A percentile compares a stretch with the other conserved stretches of the same genome.
phyloP scores from a whole-genome alignment of 2,329 filamentous ascomycete genomes.

The Elsinoe batatas region DNA sequence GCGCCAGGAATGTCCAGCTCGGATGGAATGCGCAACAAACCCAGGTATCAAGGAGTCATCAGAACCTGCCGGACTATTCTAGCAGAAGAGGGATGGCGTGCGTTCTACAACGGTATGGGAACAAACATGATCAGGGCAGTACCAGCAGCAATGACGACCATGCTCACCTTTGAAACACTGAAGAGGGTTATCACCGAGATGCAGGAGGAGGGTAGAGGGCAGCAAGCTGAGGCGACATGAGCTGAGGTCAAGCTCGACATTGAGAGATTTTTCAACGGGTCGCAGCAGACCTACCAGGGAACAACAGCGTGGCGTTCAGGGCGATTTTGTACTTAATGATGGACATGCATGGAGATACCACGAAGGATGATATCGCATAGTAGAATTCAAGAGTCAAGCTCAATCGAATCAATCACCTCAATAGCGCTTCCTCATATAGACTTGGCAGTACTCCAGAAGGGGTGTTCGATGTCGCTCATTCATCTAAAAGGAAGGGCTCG shows the following conservation, averaged over 20 bases:
- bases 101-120: conserved; percentile 94
- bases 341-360: conserved; percentile 10
- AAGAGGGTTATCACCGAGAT: conserved; percentile 44
- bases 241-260: not conserved
- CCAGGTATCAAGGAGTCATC: conserved; percentile 64
- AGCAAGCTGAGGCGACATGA: not conserved
- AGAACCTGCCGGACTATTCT: conserved; percentile 78
- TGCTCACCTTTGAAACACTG: conserved; percentile 88
- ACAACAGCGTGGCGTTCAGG: conserved; percentile 12
- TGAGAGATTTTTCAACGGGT: not conserved
- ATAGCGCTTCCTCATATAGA: not conserved
- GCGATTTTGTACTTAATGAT: not conserved
- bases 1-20: conserved; percentile 29
- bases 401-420: not conserved
- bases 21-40: conserved; percentile 45
- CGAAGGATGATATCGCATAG: not conserved
- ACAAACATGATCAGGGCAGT: conserved; percentile 96
- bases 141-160: conserved; percentile 90
- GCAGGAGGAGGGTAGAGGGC: conserved; percentile 40
- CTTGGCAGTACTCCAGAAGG: not conserved
- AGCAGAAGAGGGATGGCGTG: conserved; percentile 84
- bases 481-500: not conserved
- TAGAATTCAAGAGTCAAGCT: not conserved
- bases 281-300: conserved; percentile 4
- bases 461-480: not conserved